Base-by-base conservation (phyloP, 306 rosid genomes). In the Acacia confusa region DNA sequence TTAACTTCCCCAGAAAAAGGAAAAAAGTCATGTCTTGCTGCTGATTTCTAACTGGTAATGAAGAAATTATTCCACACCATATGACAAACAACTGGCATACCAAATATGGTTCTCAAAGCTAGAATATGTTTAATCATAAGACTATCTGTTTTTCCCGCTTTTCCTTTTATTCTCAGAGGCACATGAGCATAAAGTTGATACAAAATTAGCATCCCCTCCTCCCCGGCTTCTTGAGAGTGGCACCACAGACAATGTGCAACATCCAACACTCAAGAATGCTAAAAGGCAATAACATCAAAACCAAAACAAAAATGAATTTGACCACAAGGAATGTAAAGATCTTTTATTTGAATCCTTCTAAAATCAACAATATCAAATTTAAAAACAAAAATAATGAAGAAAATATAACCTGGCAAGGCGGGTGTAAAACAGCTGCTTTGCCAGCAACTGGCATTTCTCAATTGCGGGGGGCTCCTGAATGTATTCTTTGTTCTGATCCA, bases 401-500 rank as follows among this genome's bases (percentile, higher is more conserved):
- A 84, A 70, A 60, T 60, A 80, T 63, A 68, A 92, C 98, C 98
- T 95, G 36, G 98, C 98, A 76, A 95, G 97, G 14, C 97, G 97
- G 73, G 97, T 95, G 88, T 90, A 92, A 36, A 95, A 61, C 87
- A 95, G 85, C 81, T 95, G 97, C 86, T 91, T 95, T 0, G 97
- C 80, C 16, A 95, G 89, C 67, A 64, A 67, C 47, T 82, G 84
- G 89, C 98, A 95, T 86, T 92, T 95, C 91, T 92, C 98, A 76
- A 89, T 82, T 0, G 98, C 91, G 27, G 97, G 85, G 43, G 98
- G 98, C 16, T 91, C 92, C 92, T 91, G 97, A 87, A 95, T 91
- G 88, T 87, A 83, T 69, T 95, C 92, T 87, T 92, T 95, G 92
- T 95, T 92, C 85, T 92, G 82, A 84, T 92, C 98, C 90, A 92